Percentiles rank a stretch among this genome's conserved stretches.
Conservation (phyloP, 805 yeast genomes). For the Saccharomycopsis babjevae region DNA sequence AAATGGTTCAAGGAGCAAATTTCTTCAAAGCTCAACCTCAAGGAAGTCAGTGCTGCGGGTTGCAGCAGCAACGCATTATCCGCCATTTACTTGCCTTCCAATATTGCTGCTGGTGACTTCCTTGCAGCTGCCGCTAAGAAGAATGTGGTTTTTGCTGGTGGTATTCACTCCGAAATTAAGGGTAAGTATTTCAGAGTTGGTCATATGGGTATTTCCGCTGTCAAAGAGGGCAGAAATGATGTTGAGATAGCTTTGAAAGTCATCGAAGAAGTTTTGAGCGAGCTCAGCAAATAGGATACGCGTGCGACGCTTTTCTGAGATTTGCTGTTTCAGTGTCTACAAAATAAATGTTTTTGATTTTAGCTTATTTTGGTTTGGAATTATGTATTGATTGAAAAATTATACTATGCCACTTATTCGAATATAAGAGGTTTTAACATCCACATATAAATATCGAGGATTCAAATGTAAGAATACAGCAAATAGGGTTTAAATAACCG, state of each 20-base stretch:
- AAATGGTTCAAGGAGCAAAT: slow-evolving; percentile 48
- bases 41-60: slow-evolving; percentile 50
- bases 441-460: no score
- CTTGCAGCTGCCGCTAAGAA: slow-evolving; percentile 44
- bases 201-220: slow-evolving; percentile 84
- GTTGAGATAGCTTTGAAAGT: slow-evolving; percentile 39
- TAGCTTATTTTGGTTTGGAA: no score
- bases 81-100: slow-evolving; percentile 75
- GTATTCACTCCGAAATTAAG: slow-evolving; percentile 72
- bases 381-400: no score
- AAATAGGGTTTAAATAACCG: no score
- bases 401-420: no score
- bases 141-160: slow-evolving; percentile 80
- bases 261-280: slow-evolving; percentile 2
- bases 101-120: slow-evolving; percentile 57
- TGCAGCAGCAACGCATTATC: slow-evolving; percentile 84
- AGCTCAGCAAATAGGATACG: not conserved
- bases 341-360: no score
- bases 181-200: slow-evolving; percentile 87
- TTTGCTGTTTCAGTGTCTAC: no score
- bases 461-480: no score
- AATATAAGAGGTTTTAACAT: no score
- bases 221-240: slow-evolving; percentile 41
- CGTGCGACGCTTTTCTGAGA: no score
- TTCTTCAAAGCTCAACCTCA: slow-evolving; percentile 47